Conservation (phyloP, 2,329 filamentous ascomycete species). For the Fusarium virguliforme region DNA sequence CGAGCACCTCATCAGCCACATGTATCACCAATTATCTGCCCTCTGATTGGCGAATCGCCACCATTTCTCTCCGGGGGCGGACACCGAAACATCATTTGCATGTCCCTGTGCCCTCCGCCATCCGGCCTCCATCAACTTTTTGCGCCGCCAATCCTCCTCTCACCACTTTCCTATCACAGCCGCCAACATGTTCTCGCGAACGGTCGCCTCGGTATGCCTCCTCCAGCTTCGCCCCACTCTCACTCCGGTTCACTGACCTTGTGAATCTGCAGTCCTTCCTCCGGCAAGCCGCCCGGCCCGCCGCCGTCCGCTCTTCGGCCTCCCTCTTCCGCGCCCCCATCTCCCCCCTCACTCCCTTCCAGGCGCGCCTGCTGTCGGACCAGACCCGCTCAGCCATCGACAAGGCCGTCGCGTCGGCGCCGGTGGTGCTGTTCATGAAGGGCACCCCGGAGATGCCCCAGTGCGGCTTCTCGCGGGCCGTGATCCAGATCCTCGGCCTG, state of each 20-base stretch:
- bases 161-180: conserved; percentile 36
- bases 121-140: conserved; percentile 22
- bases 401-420: conserved; percentile 87
- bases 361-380: conserved; percentile 82
- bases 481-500: conserved; percentile 93
- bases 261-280: conserved; percentile 52
- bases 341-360: conserved; percentile 54
- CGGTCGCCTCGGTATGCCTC: conserved; percentile 46
- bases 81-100: conserved; percentile 48
- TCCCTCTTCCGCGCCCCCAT: conserved; percentile 48
- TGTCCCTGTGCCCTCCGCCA: conserved; percentile 41
- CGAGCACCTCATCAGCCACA: conserved; percentile 15
- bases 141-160: conserved; percentile 17
- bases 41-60: conserved; percentile 48
- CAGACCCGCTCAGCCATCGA: conserved; percentile 89
- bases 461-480: conserved; percentile 96
- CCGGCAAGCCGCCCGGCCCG: conserved; percentile 59
- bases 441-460: conserved; percentile 96
- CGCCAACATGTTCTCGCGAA: conserved; percentile 50
- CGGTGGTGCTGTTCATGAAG: conserved; percentile 99
- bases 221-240: background rate
- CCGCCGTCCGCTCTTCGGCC: conserved; percentile 49
- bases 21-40: conserved; percentile 30
- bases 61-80: conserved; percentile 33
- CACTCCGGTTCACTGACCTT: conserved; percentile 24